These are phyloP conservation scores for Tolypocladium pustulatum DNA, from an alignment of 2,329 filamentous ascomycete genomes.

Conservation along the genomic window DNA sequence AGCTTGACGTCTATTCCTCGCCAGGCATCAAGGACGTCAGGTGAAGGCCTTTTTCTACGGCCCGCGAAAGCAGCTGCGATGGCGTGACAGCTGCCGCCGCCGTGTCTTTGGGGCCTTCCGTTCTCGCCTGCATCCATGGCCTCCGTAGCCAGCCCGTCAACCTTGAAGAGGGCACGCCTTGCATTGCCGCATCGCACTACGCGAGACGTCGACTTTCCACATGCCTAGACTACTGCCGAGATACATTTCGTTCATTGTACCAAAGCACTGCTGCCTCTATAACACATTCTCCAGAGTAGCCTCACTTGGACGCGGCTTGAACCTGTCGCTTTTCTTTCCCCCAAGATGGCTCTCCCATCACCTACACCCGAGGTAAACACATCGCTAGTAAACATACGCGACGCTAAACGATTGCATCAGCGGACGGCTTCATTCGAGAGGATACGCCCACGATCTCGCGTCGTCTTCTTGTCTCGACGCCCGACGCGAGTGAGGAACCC, in stretches of 20 bases:
- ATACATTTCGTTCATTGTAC: conserved; percentile 5
- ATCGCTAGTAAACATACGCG: conserved; percentile 8
- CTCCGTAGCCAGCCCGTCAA: neutral
- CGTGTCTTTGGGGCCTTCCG: neutral
- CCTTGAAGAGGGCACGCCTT: neutral
- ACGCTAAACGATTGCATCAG: conserved; percentile 3
- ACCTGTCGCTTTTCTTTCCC: conserved; percentile 2
- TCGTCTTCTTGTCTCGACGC: conserved; percentile 14
- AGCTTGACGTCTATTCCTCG: conserved; percentile 73
- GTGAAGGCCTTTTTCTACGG: conserved; percentile 11
- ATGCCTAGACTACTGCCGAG: neutral
- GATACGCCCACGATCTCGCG: conserved; percentile 14
- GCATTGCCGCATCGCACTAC: neutral
- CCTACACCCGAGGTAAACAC: conserved; percentile 15
- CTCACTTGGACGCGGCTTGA: conserved; percentile 8
- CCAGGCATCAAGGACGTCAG: conserved; percentile 70
- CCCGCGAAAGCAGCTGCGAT: neutral
- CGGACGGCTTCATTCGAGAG: conserved; percentile 9
- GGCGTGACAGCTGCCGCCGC: neutral
- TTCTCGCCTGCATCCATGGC: neutral
- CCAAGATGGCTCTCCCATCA: conserved; percentile 18
- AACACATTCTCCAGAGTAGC: conserved; percentile 13
- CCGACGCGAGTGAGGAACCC: conserved; percentile 11
- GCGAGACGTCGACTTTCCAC: conserved; percentile 2
- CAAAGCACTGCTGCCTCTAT: conserved; percentile 5